phyloP scores from a whole-genome alignment of 2,329 filamentous ascomycete genomes.

The Metarhizium sp. region DNA sequence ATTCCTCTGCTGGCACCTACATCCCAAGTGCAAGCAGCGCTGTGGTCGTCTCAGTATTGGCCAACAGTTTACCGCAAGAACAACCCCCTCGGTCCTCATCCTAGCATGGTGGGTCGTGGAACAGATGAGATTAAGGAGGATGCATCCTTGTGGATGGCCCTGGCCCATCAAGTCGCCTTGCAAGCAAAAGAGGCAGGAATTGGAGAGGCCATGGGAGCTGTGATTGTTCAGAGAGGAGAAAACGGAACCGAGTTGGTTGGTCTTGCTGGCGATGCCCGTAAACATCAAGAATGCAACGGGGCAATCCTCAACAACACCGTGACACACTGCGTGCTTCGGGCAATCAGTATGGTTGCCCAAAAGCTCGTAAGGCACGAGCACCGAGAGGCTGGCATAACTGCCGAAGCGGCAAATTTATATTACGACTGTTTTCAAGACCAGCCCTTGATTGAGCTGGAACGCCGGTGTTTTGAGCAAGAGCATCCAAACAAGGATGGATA shows the following conservation, averaged over 20 bases:
- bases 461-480: constrained; percentile 50
- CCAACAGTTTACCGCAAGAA: constrained; percentile 79
- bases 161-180: constrained; percentile 55
- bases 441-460: constrained; percentile 60
- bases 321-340: constrained; percentile 68
- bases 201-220: constrained; percentile 64
- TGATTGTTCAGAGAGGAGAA: constrained; percentile 58
- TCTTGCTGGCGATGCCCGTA: constrained; percentile 68
- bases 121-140: constrained; percentile 59
- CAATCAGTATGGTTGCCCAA: constrained; percentile 73
- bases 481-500: constrained; percentile 71
- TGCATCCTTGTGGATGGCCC: constrained; percentile 55
- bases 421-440: constrained; percentile 59
- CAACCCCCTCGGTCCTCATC: constrained; percentile 78
- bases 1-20: constrained; percentile 68
- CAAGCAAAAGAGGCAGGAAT: constrained; percentile 47
- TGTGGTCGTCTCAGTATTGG: constrained; percentile 73
- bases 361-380: constrained; percentile 51
- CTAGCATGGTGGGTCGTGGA: constrained; percentile 60
- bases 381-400: constrained; percentile 23
- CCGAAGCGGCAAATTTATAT: constrained; percentile 32
- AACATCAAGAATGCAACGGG: constrained; percentile 43
- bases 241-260: constrained; percentile 52
- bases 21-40: constrained; percentile 62
- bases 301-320: constrained; percentile 58